Base-by-base conservation (phyloP, 768 basidiomycete species). In the Lactifluus echinatus region DNA sequence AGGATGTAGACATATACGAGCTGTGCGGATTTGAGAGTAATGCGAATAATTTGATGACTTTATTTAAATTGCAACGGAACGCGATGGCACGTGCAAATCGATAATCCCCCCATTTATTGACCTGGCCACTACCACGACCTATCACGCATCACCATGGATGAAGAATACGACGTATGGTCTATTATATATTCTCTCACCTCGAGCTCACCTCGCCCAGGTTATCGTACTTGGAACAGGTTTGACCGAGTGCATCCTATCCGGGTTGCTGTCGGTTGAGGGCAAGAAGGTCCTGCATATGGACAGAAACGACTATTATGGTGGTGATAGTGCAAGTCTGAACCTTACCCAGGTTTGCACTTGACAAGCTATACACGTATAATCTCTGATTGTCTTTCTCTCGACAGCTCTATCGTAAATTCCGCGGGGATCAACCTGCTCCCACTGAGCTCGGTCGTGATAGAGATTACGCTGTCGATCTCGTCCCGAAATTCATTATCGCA, bases 241-340 rank as follows among this genome's bases (percentile, higher is more conserved):
- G 68, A 97, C 95, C 28, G 96, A 99, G 73, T 98, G 96, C 75
- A 94, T 98, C 71, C 83, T 99, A 60, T 98, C 96, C 15, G 96
- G 96, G 36, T 75, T 99, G 66, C 79, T 99, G 66, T 98, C 95
- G n/a, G 95, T 97, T 44, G 96, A 97, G 71, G 95, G 96, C 62
- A 97, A 98, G 82, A 99, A 98, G 76, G 96, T 99, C 67, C 84
- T 99, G 50, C 96, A 99, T 73, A 97, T 96, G 81, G 93, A 95
- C 73, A 79, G 92, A 67, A 98, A 98, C 67, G 95, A 99, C 73
- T 99, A 99, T 74, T 99, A 99, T 61, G 96, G 96, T 44, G 96
- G 90, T 55, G 96, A 97, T 68, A 89, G 90, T 68, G 96, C 96
- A 45, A 93, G 89, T 76, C 76, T 98, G 71, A 99, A 98, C 76